Conservation (phyloP, 192 early-diverging fungal genomes). For the Kickxella alabastrina region DNA sequence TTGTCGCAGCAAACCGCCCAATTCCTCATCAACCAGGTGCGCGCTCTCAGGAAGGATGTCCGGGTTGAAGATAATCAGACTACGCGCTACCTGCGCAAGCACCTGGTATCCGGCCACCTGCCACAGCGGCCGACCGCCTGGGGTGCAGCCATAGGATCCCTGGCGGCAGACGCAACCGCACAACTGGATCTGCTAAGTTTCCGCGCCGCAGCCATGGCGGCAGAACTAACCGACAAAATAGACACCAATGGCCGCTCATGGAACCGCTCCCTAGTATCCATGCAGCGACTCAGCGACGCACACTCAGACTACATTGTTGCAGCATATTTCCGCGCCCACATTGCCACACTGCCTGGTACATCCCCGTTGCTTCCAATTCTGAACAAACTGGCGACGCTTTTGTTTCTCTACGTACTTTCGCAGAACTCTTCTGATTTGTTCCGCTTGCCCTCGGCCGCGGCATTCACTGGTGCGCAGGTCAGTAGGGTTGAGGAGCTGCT, state of each 20-base stretch:
- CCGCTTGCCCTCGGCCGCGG: conserved; percentile 58
- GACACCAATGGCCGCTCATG: conserved; percentile 60
- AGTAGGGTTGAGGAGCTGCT: conserved; percentile 52
- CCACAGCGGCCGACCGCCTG: conserved; percentile 4
- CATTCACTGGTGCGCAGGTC: conserved; percentile 53
- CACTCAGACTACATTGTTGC: conserved; percentile 76
- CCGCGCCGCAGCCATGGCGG: conserved; percentile 65
- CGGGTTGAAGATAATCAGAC: conserved; percentile 32
- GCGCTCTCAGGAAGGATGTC: conserved; percentile 53
- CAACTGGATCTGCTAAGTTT: conserved; percentile 71
- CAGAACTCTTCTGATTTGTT: conserved; percentile 55
- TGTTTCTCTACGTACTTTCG: conserved; percentile 66
- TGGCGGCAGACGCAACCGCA: conserved; percentile 52
- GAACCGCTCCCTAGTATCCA: conserved; percentile 74
- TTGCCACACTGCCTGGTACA: conserved; percentile 28
- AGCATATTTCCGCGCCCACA: conserved; percentile 64
- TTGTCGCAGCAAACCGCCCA: conserved; percentile 82
- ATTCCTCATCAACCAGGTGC: conserved; percentile 70
- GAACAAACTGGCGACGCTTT: conserved; percentile 43
- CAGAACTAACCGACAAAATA: conserved; percentile 60
- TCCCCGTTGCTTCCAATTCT: conserved; percentile 37
- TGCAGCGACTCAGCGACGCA: conserved; percentile 67
- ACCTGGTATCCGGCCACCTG: conserved; percentile 17
- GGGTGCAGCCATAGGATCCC: conserved; percentile 49
- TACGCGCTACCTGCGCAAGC: conserved; percentile 25